A percentile compares a stretch with the other conserved stretches of the same genome.
Conservation (phyloP, 305 asterid species). For the Lippia alba region DNA sequence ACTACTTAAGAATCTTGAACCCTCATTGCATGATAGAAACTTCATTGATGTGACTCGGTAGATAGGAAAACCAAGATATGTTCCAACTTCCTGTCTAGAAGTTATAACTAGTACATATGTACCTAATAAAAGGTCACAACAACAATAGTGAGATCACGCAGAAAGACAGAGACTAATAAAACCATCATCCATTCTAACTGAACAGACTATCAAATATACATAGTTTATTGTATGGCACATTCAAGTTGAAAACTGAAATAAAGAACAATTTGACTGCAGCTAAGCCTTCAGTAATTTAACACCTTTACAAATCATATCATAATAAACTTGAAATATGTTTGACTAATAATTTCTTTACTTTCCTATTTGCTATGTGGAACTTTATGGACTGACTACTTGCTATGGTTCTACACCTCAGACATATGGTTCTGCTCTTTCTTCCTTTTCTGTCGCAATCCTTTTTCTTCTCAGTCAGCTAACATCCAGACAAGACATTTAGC, state of each 20-base stretch:
- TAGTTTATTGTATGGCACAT: not conserved
- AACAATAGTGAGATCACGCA: slow-evolving; percentile 25
- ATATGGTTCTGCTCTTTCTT: not conserved
- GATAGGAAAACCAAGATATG: slow-evolving; percentile 81
- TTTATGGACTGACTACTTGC: slow-evolving; percentile 10
- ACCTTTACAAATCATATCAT: not conserved
- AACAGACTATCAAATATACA: not conserved
- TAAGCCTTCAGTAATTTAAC: not conserved
- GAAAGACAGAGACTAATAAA: slow-evolving; percentile 13
- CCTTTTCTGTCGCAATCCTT: not conserved
- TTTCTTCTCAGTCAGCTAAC: slow-evolving; percentile 7
- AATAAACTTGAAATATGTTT: not conserved
- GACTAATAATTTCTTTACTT: not conserved
- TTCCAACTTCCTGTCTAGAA: slow-evolving; percentile 71
- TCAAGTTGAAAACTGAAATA: not conserved
- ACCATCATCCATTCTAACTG: slow-evolving; percentile 1
- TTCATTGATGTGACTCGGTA: slow-evolving; percentile 77
- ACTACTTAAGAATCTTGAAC: slow-evolving; percentile 62
- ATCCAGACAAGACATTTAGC: not conserved
- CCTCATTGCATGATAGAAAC: slow-evolving; percentile 83
- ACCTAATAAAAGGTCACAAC: slow-evolving; percentile 48
- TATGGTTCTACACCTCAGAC: not conserved
- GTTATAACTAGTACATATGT: slow-evolving; percentile 67
- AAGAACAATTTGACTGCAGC: slow-evolving; percentile 12
- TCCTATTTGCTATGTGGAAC: not conserved